Conservation (phyloP, 163 green algal genomes). For the Scenedesmus sp. region DNA sequence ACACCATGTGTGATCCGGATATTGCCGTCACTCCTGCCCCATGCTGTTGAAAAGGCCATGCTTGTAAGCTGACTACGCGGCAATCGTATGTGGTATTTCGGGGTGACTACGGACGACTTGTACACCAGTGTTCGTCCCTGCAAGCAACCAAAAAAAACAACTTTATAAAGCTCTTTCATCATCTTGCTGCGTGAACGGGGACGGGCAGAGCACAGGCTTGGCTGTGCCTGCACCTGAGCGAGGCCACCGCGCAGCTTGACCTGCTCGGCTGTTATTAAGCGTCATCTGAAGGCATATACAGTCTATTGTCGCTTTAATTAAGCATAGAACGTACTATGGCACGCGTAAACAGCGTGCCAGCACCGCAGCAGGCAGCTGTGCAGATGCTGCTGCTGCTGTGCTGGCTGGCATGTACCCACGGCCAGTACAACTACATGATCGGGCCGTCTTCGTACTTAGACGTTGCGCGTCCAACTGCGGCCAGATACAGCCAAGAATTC, state of each 20-base stretch:
- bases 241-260: background rate
- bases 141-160: no score
- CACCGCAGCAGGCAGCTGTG: background rate
- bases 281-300: no score
- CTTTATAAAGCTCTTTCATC: no score
- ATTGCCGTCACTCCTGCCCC: background rate
- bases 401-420: no score
- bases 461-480: background rate
- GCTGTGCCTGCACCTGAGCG: background rate
- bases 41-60: background rate
- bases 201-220: background rate
- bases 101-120: no score
- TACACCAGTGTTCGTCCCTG: no score
- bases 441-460: background rate
- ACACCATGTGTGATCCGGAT: background rate
- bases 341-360: background rate
- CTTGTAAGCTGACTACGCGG: background rate
- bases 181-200: background rate
- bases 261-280: background rate
- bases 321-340: background rate
- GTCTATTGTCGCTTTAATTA: no score
- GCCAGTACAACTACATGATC: slow-evolving; percentile 42
- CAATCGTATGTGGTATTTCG: no score
- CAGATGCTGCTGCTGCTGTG: slow-evolving; percentile 24
- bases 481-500: background rate